Evolutionary conservation across 176 grass and related monocot species (phyloP), one percentile per base, ranked within the genome.

Genomic region (Aegilops bicornis): DNA sequence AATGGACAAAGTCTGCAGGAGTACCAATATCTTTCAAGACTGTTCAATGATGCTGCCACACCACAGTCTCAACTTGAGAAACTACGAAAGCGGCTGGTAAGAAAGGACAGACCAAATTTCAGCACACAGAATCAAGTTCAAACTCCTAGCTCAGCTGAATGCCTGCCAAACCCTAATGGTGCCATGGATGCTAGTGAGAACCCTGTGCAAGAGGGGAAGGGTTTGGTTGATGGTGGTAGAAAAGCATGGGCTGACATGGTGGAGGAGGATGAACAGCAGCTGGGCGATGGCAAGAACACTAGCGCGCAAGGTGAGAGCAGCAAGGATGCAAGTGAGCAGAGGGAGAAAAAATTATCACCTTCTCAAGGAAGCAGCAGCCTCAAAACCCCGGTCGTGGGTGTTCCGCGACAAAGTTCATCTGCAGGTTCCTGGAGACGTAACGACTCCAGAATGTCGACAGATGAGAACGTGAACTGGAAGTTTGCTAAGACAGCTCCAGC

Each of bases 171-270:
- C 15, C 69, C n/a, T 11, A 37, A 45, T 43, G 60, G 33, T 56
- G n/a, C n/a, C 40, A 48, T 25, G n/a, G 22, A 72, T 64, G 65
- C 65, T 87, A 83, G 40, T 32, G 66, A 73, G 74, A 87, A 45
- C 59, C 32, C 66, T 76, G 60, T 48, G 76, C 69, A 77, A 43
- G 80, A 76, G 36, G 83, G 64, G n/a, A 73, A 76, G 19, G 50
- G 29, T 23, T 62, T 70, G 50, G 78, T 58, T 22, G 67, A 50
- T 35, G 24, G 19, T 86, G 61, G 71, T 54, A 83, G 30, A 56
- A 88, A 85, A 90, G 85, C 82, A 9, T 90, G 85, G 91, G 82
- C 88, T 76, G 91, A 93, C 73, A 88, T 91, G 82, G 73, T 86
- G 33, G 85, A 91, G 52, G 88, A 92, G 73, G 89, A 91, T 66